Evolutionary conservation across 1,284 basidiomycete species (phyloP).

Genomic region (Ustilago lituana): DNA sequence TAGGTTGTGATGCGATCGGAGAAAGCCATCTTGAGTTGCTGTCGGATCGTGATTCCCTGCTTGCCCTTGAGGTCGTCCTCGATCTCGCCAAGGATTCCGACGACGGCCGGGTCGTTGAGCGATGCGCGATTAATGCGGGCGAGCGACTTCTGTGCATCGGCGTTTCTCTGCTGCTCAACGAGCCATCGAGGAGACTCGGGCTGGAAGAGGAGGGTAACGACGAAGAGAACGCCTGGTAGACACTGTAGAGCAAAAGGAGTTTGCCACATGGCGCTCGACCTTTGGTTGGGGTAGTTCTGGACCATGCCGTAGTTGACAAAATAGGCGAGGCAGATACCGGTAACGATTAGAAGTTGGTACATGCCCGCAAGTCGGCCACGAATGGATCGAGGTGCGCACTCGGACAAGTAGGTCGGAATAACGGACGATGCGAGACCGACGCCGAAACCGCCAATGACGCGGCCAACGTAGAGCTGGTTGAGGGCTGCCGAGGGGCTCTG

Average conservation of each 20-base stretch:
- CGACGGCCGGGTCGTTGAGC: constrained; percentile 22
- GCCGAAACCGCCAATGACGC: constrained; percentile 49
- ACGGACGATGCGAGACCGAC: constrained; percentile 49
- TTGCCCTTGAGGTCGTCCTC: constrained; percentile 56
- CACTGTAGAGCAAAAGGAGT: constrained; percentile 61
- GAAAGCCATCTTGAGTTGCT: constrained; percentile 69
- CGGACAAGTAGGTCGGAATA: constrained; percentile 64
- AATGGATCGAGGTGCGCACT: constrained; percentile 63
- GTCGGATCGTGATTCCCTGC: constrained; percentile 39
- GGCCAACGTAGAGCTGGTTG: constrained; percentile 59
- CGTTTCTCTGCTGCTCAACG: constrained; percentile 44
- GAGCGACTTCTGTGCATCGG: constrained; percentile 25
- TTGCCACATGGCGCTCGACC: constrained; percentile 55
- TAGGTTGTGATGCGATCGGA: constrained; percentile 68
- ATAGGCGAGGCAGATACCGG: constrained; percentile 54
- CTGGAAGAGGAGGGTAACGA: constrained; percentile 51
- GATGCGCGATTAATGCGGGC: constrained; percentile 24
- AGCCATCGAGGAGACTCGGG: constrained; percentile 65
- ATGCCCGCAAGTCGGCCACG: constrained; percentile 67
- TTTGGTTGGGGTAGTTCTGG: constrained; percentile 31
- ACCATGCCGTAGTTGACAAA: constrained; percentile 49
- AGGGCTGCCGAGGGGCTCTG: constrained; percentile 44
- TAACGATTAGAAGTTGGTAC: constrained; percentile 69
- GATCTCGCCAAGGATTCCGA: constrained; percentile 39
- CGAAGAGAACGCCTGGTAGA: constrained; percentile 58